A percentile compares a stretch with the other conserved stretches of the same genome.
These are phyloP conservation scores for Fistulifera solaris DNA, from an alignment of 108 stramenopile species.

Conservation along the genomic window DNA sequence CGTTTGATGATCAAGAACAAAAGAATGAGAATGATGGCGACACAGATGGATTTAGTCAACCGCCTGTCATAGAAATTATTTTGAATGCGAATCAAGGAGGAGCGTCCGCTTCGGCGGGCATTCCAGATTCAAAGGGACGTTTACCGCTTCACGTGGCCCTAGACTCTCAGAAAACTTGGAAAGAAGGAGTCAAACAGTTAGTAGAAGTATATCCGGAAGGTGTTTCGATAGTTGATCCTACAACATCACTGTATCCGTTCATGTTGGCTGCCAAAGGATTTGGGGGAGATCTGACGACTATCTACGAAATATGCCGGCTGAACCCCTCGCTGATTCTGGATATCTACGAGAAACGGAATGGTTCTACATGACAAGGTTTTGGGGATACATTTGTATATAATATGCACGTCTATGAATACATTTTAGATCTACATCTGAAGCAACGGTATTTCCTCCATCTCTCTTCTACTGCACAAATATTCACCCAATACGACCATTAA, in stretches of 20 bases:
- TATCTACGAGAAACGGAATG: no score
- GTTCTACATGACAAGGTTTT: no score
- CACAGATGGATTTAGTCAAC: conserved; percentile 5
- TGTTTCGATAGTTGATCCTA: no score
- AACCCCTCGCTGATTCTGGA: background rate
- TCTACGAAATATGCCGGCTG: conserved; percentile 7
- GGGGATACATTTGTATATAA: no score
- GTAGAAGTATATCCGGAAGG: conserved; percentile 1
- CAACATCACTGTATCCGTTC: conserved; percentile 22
- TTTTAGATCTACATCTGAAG: conserved; percentile 14
- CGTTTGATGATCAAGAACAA: conserved; percentile 13
- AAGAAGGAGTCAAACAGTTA: conserved; percentile 17
- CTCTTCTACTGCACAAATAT: conserved; percentile 64
- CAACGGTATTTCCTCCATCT: conserved; percentile 75
- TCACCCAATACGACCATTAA: conserved; percentile 75
- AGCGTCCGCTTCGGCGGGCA: conserved; percentile 21
- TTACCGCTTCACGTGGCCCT: conserved; percentile 49
- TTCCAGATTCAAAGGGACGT: conserved; percentile 28
- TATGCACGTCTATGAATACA: no score
- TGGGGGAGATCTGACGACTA: conserved; percentile 2
- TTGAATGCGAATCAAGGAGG: conserved; percentile 18
- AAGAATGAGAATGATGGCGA: conserved; percentile 18
- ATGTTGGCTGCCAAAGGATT: conserved; percentile 28
- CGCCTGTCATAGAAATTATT: conserved; percentile 22
- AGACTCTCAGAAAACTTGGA: conserved; percentile 33